These are phyloP conservation scores for Acanthamoeba castellanii DNA, from an alignment of 208 protist genomes.

Conservation along the genomic window DNA sequence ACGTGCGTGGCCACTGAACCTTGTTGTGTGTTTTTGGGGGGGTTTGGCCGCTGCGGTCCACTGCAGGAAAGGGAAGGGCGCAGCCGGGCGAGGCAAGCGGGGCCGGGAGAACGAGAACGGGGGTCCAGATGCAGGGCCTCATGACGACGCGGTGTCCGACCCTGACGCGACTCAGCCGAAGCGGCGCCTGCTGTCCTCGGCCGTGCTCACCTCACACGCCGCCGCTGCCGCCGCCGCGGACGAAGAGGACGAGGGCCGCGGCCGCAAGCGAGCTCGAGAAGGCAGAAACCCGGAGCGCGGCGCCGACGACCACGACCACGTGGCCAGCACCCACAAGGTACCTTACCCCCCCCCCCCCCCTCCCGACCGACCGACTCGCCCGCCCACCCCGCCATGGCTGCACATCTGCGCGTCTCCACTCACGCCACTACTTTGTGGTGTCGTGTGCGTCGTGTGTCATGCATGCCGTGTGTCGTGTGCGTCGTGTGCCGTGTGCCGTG, in stretches of 20 bases:
- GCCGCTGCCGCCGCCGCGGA: not conserved
- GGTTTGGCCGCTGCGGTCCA: not conserved
- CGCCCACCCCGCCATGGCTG: not conserved
- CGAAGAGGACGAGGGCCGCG: not conserved
- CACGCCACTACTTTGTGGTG: too few relatives aligned
- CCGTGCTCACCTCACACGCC: not conserved
- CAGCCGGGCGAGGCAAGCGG: not conserved
- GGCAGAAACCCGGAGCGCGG: not conserved
- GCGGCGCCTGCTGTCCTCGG: not conserved
- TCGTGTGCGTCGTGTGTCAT: too few relatives aligned
- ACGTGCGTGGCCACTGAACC: too few relatives aligned
- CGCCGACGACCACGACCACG: not conserved
- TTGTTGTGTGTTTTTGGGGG: too few relatives aligned
- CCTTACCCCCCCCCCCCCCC: too few relatives aligned
- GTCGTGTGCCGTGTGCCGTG: too few relatives aligned
- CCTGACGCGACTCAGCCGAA: not conserved
- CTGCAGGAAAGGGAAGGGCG: not conserved
- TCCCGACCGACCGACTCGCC: too few relatives aligned
- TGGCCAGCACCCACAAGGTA: not conserved
- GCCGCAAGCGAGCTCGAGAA: not conserved
- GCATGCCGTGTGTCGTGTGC: too few relatives aligned
- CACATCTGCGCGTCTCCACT: too few relatives aligned
- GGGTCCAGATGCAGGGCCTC: not conserved
- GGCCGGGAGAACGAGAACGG: not conserved
- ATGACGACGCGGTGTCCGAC: not conserved